Percentiles rank a stretch among this genome's conserved stretches.
Evolutionary conservation across 768 basidiomycete genomes (phyloP).

Genomic region (Rhodotorula sphaerocarpa): DNA sequence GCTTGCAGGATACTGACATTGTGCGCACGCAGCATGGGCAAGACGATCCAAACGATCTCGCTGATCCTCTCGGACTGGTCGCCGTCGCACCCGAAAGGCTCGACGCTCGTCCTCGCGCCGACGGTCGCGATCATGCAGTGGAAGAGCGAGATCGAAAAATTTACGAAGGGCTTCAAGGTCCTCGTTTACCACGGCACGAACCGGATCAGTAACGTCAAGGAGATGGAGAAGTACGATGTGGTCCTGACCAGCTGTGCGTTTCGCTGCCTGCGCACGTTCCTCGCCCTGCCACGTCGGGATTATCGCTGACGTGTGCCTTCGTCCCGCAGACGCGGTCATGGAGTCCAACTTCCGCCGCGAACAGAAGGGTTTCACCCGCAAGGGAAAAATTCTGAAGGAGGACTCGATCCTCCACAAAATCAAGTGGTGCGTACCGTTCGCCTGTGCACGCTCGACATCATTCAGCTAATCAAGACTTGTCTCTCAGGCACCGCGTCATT

Average conservation of each 20-base stretch:
- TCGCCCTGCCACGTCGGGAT: neutral
- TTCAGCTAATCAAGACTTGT: neutral
- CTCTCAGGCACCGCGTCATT: conserved; percentile 36
- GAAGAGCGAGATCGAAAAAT: conserved; percentile 82
- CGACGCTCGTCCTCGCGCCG: conserved; percentile 75
- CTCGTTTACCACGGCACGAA: conserved; percentile 49
- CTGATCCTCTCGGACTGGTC: conserved; percentile 65
- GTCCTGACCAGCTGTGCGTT: conserved; percentile 65
- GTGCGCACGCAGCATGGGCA: conserved; percentile 61
- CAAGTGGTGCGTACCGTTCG: conserved; percentile 51
- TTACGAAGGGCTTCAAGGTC: conserved; percentile 74
- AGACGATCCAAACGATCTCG: conserved; percentile 93
- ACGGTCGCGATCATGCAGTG: conserved; percentile 64
- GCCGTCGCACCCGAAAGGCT: conserved; percentile 51
- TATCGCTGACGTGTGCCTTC: conserved; percentile 9
- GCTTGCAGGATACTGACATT: too few species aligned
- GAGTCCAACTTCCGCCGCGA: conserved; percentile 92
- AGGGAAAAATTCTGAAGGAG: conserved; percentile 74
- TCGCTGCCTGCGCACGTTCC: neutral
- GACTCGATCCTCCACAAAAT: conserved; percentile 74
- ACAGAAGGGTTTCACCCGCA: conserved; percentile 80
- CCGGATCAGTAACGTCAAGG: conserved; percentile 47
- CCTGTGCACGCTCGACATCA: conserved; percentile 51
- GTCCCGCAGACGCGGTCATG: conserved; percentile 64
- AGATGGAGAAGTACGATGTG: conserved; percentile 77